phyloP scores from a whole-genome alignment of 129 eudicot species.

The Gnaphalium uliginosum region DNA sequence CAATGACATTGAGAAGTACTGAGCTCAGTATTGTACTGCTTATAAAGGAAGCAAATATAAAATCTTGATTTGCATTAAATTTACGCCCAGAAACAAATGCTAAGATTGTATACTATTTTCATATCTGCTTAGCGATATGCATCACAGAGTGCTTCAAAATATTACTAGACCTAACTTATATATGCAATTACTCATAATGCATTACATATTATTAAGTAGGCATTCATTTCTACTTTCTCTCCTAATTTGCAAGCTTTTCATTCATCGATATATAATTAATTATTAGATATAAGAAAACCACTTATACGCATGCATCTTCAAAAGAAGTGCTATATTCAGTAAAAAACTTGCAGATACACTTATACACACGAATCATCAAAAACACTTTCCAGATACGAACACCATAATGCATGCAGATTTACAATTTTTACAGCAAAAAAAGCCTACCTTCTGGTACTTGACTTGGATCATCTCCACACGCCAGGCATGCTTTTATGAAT shows the following conservation, averaged over 20 bases:
- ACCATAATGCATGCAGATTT: constrained; percentile 22
- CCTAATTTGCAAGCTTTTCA: constrained; percentile 16
- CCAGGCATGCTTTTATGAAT: constrained; percentile 65
- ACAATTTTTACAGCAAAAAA: background rate
- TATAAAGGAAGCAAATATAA: constrained; percentile 9
- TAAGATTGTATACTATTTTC: background rate
- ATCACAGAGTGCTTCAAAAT: constrained; percentile 5
- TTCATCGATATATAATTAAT: constrained; percentile 1
- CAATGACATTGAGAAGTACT: constrained; percentile 5
- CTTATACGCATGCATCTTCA: constrained; percentile 9
- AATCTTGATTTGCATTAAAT: background rate
- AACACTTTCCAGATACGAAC: no score
- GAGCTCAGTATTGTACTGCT: background rate
- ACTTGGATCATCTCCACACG: constrained; percentile 95
- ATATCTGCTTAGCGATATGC: background rate
- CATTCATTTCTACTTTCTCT: constrained; percentile 7
- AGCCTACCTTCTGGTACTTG: constrained; percentile 75
- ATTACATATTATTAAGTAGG: background rate
- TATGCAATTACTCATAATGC: constrained; percentile 15
- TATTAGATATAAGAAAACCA: background rate
- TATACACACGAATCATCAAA: no score
- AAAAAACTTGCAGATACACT: no score
- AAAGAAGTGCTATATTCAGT: constrained; percentile 9
- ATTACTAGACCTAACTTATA: constrained; percentile 15
- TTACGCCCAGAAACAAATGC: background rate